Evolutionary conservation across 805 yeast genomes (phyloP), one percentile per base, ranked within the genome.

Genomic region (Candida sithepensis): DNA sequence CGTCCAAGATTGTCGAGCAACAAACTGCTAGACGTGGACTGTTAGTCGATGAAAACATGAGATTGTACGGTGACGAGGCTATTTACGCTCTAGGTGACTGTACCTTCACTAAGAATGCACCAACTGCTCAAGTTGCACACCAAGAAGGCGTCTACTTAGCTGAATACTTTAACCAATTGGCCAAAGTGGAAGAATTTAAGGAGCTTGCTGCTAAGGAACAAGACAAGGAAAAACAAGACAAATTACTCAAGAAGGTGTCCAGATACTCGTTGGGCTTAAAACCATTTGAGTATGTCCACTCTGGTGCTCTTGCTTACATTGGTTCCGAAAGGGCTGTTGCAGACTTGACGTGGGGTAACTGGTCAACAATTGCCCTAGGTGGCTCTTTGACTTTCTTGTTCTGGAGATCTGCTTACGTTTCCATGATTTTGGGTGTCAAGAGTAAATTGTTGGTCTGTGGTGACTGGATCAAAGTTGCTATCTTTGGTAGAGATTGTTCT

Each of bases 71-170:
- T 64, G 77, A 89, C 39, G 87, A 87, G 60, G 68, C 72, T 21
- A 82, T 92, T 57, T 92, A 77, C 69, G 97, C 96, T 43, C 71
- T 91, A 48, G 98, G 98, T 66, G 98, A 91, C 73, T 91, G 97
- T 73, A 88, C 97, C 34, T 82, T 85, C 67, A 87, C 94, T 54
- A 88, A 88, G 65, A 82, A 81, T 58, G 94, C 96, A 39, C 97
- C 97, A 58, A 91, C 98, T 52, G 98, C 97, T 22, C 97, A 91
- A 76, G 97, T 90, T 47, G 98, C 98, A 38, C 82, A 89, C 71
- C 97, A 91, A 75, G 88, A 91, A 71, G 97, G 97, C 66, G 74
- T 76, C 48, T 91, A 79, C 70, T 78, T 91, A 56, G 94, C 91
- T 47, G 71, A 74, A 30, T 80, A 82, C 55, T 85, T 91, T 67